A percentile compares a stretch with the other conserved stretches of the same genome.
Evolutionary conservation across 2,329 filamentous ascomycete species (phyloP).

Genomic region (Thelonectria discophora): DNA sequence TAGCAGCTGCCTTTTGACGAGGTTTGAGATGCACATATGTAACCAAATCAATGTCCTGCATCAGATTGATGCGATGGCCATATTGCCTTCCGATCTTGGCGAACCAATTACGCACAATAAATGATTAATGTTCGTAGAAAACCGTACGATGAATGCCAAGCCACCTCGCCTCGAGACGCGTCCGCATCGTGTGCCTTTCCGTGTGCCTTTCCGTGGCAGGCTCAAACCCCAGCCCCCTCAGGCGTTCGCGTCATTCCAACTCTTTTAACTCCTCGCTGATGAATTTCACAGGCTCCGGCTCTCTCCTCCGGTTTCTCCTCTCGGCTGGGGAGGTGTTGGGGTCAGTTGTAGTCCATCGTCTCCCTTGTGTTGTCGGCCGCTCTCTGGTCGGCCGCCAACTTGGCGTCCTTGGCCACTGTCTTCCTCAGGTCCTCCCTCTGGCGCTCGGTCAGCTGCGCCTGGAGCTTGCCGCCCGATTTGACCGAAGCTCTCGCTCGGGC

Average conservation of each 20-base stretch:
- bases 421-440: slow-evolving; percentile 1
- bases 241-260: too few relatives aligned
- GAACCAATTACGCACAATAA: too few relatives aligned
- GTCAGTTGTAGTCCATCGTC: not conserved
- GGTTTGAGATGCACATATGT: not conserved
- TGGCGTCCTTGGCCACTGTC: slow-evolving; percentile 1
- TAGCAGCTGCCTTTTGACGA: not conserved
- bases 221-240: too few relatives aligned
- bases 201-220: too few relatives aligned
- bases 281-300: not conserved
- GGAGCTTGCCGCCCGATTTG: slow-evolving; percentile 73
- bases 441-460: slow-evolving; percentile 68
- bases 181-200: too few relatives aligned
- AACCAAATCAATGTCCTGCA: too few relatives aligned
- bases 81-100: too few relatives aligned
- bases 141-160: too few relatives aligned
- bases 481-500: slow-evolving; percentile 70
- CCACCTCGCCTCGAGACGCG: too few relatives aligned
- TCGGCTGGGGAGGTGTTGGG: not conserved
- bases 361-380: not conserved
- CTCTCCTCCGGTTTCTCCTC: slow-evolving; percentile 36
- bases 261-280: not conserved
- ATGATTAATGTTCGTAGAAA: too few relatives aligned
- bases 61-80: not conserved
- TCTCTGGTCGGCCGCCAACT: not conserved